Evolutionary conservation across 2,329 filamentous ascomycete genomes (phyloP), one percentile per base, ranked within the genome.

Genomic region (Curvularia verruculosa): DNA sequence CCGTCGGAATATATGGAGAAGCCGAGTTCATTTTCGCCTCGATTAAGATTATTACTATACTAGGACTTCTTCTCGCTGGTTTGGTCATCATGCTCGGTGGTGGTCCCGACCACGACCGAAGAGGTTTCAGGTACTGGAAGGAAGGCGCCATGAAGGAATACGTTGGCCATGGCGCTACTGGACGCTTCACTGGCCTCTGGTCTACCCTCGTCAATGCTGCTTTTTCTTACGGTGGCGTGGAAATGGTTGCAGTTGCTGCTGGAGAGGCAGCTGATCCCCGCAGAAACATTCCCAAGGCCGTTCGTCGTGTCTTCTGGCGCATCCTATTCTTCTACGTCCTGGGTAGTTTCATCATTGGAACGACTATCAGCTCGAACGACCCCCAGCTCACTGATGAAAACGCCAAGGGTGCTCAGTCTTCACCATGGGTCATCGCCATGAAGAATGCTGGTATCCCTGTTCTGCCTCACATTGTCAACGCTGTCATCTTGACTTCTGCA

Each of bases 381-480:
- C 64, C 64, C 7, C 69, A 79, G 13, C 79, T 88, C 6, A 74
- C 79, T 21, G 81, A 83, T 2, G 81, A 75, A 6, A 69, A 73
- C 64, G 69, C 69, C 40, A 66, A 69, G 45, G 72, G 72, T 47
- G 74, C 73, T n/a, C 71, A 73, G 49, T 65, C 61, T 43, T 77
- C 74, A 7, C 75, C 71, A 6, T 77, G 73, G 70, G 71, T 93
- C 57, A 90, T 92, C 60, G 90, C 89, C 18, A 86, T 88, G 36
- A 81, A 83, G 10, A 83, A 85, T 28, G 89, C 89, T 2, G 86
- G 87, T 0, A 87, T 92, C 55, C 81, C 80, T 4, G 87, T 83
- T 6, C 83, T 92, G 4, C 87, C 89, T 0, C 86, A 85, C 5
- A 84, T 93, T 52, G 87, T 93, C 75, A 94, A 94, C 72, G 89